These are phyloP conservation scores for Cystobasidium slooffiae DNA, from an alignment of 1,284 basidiomycete species.

Conservation along the genomic window DNA sequence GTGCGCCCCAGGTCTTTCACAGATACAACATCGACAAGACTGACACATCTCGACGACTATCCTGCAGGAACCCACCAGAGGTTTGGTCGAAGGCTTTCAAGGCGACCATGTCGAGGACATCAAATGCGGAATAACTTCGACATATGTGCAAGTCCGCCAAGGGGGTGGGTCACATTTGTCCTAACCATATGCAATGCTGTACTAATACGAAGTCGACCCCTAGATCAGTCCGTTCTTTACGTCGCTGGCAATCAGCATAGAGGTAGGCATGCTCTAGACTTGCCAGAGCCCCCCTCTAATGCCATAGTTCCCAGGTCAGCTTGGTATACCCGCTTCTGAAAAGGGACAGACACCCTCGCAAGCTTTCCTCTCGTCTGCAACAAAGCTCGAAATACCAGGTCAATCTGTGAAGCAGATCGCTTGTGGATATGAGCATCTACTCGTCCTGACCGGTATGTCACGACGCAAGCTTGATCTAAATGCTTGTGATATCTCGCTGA, in stretches of 20 bases:
- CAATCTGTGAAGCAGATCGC: conserved; percentile 45
- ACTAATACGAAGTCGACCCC: neutral
- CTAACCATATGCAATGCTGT: neutral
- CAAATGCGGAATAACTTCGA: conserved; percentile 35
- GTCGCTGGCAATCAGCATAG: conserved; percentile 25
- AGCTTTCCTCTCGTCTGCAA: conserved; percentile 46
- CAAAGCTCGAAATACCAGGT: conserved; percentile 24
- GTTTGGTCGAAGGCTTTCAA: conserved; percentile 50
- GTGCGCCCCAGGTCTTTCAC: neutral
- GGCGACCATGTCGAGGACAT: conserved; percentile 32
- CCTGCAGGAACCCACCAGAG: conserved; percentile 48
- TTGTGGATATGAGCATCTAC: conserved; percentile 50
- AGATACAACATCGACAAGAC: neutral
- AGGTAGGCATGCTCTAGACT: neutral
- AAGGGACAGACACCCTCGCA: conserved; percentile 44
- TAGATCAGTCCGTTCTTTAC: conserved; percentile 39
- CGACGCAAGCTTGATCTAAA: neutral
- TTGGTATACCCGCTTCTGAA: conserved; percentile 30
- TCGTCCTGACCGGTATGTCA: conserved; percentile 48
- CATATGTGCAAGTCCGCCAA: conserved; percentile 33
- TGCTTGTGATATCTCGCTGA: neutral
- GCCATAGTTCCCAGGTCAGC: conserved; percentile 20
- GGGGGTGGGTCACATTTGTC: conserved; percentile 6
- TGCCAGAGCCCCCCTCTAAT: neutral
- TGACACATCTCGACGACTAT: neutral